A percentile compares a stretch with the other conserved stretches of the same genome.
Evolutionary conservation across 495 filamentous ascomycete species (phyloP).

Genomic region (Poronia punctata): DNA sequence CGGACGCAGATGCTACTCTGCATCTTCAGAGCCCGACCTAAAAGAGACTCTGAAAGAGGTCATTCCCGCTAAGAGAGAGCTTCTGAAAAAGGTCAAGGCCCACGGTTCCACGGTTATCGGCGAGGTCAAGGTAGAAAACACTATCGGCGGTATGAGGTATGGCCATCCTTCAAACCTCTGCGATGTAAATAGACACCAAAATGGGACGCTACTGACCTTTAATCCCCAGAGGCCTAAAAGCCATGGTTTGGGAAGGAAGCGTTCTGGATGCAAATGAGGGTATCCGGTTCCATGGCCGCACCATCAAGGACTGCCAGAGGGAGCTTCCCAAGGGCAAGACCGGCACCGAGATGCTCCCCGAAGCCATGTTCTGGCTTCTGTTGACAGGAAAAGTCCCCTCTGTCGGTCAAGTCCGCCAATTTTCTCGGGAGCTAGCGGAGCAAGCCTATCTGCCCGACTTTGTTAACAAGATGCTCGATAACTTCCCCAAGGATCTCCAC

Average conservation of each 20-base stretch:
- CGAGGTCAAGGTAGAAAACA: slow-evolving; percentile 89
- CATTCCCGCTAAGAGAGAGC: slow-evolving; percentile 88
- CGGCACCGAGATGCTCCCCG: slow-evolving; percentile 97
- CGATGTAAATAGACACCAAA: neutral
- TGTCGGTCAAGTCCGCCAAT: slow-evolving; percentile 66
- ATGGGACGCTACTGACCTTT: slow-evolving; percentile 6
- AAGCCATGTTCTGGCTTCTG: slow-evolving; percentile 99
- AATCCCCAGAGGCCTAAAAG: slow-evolving; percentile 62
- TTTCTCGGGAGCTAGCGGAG: slow-evolving; percentile 82
- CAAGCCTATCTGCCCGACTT: slow-evolving; percentile 77
- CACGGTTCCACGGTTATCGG: slow-evolving; percentile 78
- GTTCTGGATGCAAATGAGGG: slow-evolving; percentile 95
- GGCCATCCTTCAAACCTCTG: neutral
- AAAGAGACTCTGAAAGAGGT: slow-evolving; percentile 73
- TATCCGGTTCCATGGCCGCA: slow-evolving; percentile 95
- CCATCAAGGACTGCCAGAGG: slow-evolving; percentile 94
- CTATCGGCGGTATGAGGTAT: slow-evolving; percentile 86
- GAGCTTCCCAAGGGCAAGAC: slow-evolving; percentile 87
- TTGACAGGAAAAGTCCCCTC: slow-evolving; percentile 88
- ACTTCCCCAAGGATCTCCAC: slow-evolving; percentile 81
- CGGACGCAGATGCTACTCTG: slow-evolving; percentile 49
- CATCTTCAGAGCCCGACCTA: slow-evolving; percentile 75
- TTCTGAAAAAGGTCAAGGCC: slow-evolving; percentile 83
- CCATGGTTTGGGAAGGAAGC: slow-evolving; percentile 98
- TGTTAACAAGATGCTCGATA: slow-evolving; percentile 80